A percentile compares a stretch with the other conserved stretches of the same genome.
phyloP scores from a whole-genome alignment of 257 asterid species.

The Penstemon newberryi region DNA sequence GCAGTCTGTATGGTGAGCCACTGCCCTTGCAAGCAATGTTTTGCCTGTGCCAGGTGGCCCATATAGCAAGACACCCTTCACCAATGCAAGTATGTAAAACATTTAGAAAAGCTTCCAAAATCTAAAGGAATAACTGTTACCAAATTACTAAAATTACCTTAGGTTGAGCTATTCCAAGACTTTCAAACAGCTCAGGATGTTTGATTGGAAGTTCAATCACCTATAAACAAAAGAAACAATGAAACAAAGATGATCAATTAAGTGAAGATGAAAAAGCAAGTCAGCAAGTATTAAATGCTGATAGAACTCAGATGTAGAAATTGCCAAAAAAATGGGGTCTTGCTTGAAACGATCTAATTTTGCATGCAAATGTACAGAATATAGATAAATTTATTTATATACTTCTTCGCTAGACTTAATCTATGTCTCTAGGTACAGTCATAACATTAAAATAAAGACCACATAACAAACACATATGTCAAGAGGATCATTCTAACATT shows the following conservation, averaged over 20 bases:
- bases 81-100: slow-evolving; percentile 23
- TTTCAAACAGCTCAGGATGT: slow-evolving; percentile 65
- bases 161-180: slow-evolving; percentile 70
- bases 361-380: not conserved
- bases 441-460: not conserved
- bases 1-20: slow-evolving; percentile 63
- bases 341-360: not conserved
- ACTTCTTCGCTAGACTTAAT: too few relatives aligned
- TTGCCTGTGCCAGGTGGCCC: slow-evolving; percentile 75
- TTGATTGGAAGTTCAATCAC: slow-evolving; percentile 69
- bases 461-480: not conserved
- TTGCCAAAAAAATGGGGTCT: not conserved
- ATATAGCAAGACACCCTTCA: slow-evolving; percentile 58
- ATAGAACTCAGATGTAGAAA: not conserved
- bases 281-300: slow-evolving; percentile 6
- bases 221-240: slow-evolving; percentile 33
- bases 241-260: slow-evolving; percentile 18
- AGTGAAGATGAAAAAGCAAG: slow-evolving; percentile 4
- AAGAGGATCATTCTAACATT: not conserved
- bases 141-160: slow-evolving; percentile 49
- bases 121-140: not conserved
- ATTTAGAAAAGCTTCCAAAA: slow-evolving; percentile 16
- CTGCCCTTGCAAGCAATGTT: slow-evolving; percentile 69
- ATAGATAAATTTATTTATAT: not conserved
- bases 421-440: not conserved